phyloP scores from a whole-genome alignment of 139 green algal species.

The Coccomyxa sp. region DNA sequence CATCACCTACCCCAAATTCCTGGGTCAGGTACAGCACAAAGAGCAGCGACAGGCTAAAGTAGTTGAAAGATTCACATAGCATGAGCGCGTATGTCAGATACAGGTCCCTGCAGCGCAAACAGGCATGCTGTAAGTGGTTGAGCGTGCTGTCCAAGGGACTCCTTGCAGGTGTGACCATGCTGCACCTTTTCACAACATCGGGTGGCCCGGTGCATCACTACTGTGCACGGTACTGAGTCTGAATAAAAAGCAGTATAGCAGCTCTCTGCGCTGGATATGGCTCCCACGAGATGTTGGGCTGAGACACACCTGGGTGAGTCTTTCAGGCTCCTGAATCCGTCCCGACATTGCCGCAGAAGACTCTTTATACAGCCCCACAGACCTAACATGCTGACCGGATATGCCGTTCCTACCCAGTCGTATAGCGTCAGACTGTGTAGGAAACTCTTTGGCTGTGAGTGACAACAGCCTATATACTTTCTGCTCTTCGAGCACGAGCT shows the following conservation, averaged over 20 bases:
- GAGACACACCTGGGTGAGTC: background rate
- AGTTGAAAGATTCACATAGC: conserved; percentile 46
- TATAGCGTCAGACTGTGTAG: too few species aligned
- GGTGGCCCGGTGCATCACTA: too few species aligned
- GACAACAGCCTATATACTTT: too few species aligned
- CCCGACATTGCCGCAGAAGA: background rate
- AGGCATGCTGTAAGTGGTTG: background rate
- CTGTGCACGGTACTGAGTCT: too few species aligned
- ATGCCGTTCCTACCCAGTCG: too few species aligned
- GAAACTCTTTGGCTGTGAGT: too few species aligned
- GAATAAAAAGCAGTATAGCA: too few species aligned
- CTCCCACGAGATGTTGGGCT: too few species aligned
- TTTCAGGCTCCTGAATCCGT: background rate
- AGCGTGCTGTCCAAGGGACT: background rate
- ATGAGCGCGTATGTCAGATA: conserved; percentile 54
- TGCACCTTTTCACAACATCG: too few species aligned
- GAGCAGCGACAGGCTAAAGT: conserved; percentile 50
- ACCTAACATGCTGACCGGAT: too few species aligned
- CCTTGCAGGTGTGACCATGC: background rate
- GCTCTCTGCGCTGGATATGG: too few species aligned
- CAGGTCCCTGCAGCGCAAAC: conserved; percentile 32
- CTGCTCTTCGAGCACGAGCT: too few species aligned
- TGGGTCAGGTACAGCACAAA: conserved; percentile 49
- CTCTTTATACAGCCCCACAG: background rate
- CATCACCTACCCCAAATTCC: conserved; percentile 40